These are phyloP conservation scores for Porphyrellus cyaneotinctus DNA, from an alignment of 768 basidiomycete species.

Conservation along the genomic window DNA sequence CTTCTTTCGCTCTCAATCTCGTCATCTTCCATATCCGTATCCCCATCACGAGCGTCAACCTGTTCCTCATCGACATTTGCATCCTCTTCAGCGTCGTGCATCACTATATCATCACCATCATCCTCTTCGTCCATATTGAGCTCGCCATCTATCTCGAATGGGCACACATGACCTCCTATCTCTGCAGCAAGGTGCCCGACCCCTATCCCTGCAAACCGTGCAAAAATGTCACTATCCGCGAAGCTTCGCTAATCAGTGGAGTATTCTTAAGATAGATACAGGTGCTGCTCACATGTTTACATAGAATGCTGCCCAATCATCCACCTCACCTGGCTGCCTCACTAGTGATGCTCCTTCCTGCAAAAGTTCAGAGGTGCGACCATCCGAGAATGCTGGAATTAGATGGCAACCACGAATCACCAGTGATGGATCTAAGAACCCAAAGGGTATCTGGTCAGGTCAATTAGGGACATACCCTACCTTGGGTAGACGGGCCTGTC, in stretches of 20 bases:
- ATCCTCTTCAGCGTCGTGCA: background rate
- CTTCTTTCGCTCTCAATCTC: background rate
- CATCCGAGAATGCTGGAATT: background rate
- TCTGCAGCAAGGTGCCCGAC: background rate
- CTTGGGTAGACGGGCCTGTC: background rate
- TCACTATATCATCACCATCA: background rate
- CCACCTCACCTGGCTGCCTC: background rate
- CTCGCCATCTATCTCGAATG: background rate
- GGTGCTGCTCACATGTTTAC: slow-evolving; percentile 4
- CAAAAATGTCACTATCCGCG: background rate
- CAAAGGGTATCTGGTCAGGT: background rate
- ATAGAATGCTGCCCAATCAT: slow-evolving; percentile 6
- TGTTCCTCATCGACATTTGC: background rate
- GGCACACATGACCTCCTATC: background rate
- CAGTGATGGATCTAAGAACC: background rate
- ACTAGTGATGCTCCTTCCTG: background rate
- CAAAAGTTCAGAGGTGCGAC: background rate
- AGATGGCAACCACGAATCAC: background rate
- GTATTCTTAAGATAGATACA: background rate
- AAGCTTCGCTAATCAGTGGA: background rate
- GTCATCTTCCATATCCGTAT: background rate
- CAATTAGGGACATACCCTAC: background rate
- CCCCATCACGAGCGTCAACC: background rate
- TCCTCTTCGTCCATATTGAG: background rate
- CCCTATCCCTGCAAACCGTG: background rate